These are phyloP conservation scores for Akanthomyces lecanii DNA, from an alignment of 2,329 filamentous ascomycete species.

Conservation along the genomic window DNA sequence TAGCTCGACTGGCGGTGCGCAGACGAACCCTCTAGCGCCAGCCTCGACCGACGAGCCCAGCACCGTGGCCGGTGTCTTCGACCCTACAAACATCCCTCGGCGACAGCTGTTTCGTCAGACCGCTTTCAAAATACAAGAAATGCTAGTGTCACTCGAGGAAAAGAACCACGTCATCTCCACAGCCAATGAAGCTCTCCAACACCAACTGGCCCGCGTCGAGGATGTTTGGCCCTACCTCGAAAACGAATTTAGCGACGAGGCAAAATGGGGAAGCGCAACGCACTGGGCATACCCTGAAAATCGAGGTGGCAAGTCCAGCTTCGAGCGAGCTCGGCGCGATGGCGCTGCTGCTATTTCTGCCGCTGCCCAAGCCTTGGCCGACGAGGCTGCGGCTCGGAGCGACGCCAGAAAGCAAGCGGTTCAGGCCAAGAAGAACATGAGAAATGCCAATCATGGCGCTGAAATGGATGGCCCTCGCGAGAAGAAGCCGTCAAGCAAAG, in stretches of 20 bases:
- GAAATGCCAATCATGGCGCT: constrained; percentile 66
- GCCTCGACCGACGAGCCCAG: constrained; percentile 42
- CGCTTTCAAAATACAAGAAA: constrained; percentile 72
- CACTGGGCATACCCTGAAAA: constrained; percentile 96
- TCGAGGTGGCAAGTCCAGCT: constrained; percentile 61
- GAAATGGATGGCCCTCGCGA: constrained; percentile 76
- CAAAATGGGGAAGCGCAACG: constrained; percentile 82
- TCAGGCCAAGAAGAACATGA: constrained; percentile 68
- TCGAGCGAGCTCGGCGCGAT: constrained; percentile 73
- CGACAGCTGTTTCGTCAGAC: constrained; percentile 75
- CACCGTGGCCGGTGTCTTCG: constrained; percentile 42
- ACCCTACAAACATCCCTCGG: constrained; percentile 57
- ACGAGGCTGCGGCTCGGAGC: constrained; percentile 78
- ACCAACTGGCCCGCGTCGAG: constrained; percentile 79
- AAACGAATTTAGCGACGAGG: constrained; percentile 87
- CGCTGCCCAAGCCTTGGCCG: constrained; percentile 71
- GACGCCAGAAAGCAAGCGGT: constrained; percentile 81
- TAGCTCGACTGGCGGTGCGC: constrained; percentile 39
- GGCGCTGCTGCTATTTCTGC: constrained; percentile 74
- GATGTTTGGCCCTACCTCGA: constrained; percentile 84
- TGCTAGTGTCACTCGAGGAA: constrained; percentile 89
- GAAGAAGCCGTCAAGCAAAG: constrained; percentile 60
- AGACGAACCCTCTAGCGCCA: constrained; percentile 34
- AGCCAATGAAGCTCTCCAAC: constrained; percentile 82
- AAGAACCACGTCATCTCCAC: constrained; percentile 96